These are phyloP conservation scores for Ziziphus jujuba DNA, from an alignment of 306 rosid species.

Conservation along the genomic window DNA sequence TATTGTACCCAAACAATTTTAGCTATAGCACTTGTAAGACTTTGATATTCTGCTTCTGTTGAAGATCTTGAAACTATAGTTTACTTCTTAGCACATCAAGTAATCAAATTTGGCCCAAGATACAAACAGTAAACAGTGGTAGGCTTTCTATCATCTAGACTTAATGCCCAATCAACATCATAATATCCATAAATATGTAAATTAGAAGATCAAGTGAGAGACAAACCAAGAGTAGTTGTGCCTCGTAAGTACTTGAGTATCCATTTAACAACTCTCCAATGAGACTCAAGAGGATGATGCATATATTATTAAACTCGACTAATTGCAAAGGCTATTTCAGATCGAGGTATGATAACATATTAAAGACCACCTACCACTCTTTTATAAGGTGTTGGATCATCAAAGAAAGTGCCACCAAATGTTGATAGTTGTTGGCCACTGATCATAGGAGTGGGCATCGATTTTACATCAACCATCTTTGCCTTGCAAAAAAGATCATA, in stretches of 20 bases:
- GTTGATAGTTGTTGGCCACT: neutral
- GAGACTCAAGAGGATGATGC: neutral
- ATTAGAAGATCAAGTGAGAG: neutral
- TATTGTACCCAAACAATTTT: neutral
- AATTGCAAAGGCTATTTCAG: neutral
- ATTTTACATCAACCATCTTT: no score
- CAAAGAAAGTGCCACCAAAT: neutral
- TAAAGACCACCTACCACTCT: neutral
- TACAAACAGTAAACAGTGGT: neutral
- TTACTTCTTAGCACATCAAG: neutral
- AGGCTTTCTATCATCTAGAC: neutral
- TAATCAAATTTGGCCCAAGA: neutral
- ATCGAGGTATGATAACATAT: neutral
- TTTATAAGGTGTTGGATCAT: neutral
- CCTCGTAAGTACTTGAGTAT: neutral
- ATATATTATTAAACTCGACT: neutral
- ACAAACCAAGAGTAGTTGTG: neutral
- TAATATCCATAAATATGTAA: neutral
- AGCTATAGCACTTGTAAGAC: neutral
- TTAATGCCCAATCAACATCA: neutral
- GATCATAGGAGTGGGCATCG: neutral
- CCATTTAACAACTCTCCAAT: neutral
- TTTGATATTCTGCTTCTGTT: neutral
- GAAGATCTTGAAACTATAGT: neutral
- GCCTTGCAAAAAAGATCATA: neutral